Evolutionary conservation across 768 basidiomycete species (phyloP), one percentile per base, ranked within the genome.

Genomic region (Mycena latifolia): DNA sequence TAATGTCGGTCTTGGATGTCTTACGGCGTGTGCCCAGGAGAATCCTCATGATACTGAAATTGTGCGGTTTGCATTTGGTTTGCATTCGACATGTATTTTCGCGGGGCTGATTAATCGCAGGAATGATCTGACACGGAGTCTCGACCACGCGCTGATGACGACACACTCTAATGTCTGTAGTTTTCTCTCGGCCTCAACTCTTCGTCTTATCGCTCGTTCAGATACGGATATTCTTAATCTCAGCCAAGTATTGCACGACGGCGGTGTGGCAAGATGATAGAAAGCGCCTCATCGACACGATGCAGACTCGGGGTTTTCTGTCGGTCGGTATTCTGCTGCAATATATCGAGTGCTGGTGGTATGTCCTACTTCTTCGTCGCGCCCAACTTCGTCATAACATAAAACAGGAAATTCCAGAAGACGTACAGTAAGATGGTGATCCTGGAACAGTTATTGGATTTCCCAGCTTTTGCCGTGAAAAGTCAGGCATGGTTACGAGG

Each of bases 141-240:
- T 97, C 33, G 96, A 98, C 71, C 83, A 90, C 76, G 89, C 94
- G 17, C 81, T 99, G 7, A 89, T 89, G 71, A 99, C 98, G 0
- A 99, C 97, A 8, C 86, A 95, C 77, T 91, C 93, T 7, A 89
- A 87, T 75, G 92, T 89, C 35, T 25, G 22, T 55, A 22, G 5
- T 45, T 28, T n/a, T n/a, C n/a, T n/a, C n/a, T n/a, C n/a, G n/a
- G n/a, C 48, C 9, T 41, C 9, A 41, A 22, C 14, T 20, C 56
- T 20, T 12, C 55, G n/a, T n/a, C 52, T 48, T 22, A 69, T 15
- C 33, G 33, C 70, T 76, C 51, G 73, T 75, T 18, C 75, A 94
- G 85, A 84, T 90, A 63, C 92, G 97, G 22, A 89, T 99, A 74
- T 99, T 98, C 77, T 75, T 98, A 33, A 92, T 98, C 62, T 92